phyloP scores from a whole-genome alignment of 345 rosid genomes.

The Ailanthus altissimus region DNA sequence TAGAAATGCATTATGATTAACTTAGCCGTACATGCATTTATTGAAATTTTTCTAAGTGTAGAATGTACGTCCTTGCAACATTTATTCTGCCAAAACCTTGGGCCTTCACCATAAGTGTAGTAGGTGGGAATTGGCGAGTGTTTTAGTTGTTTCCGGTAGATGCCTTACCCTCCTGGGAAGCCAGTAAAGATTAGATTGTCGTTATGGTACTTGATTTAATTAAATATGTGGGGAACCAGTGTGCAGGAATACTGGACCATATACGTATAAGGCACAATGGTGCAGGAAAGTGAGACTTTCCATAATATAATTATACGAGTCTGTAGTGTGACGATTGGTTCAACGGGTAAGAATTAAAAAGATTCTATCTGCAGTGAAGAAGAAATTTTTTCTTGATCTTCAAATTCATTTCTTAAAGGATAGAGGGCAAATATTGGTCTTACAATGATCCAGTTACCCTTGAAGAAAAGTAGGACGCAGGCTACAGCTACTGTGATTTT shows the following conservation, averaged over 20 bases:
- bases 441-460: not conserved
- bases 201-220: slow-evolving; percentile 13
- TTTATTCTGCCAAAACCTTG: not conserved
- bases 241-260: not conserved
- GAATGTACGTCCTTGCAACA: not conserved
- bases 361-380: not conserved
- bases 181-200: not conserved
- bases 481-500: not conserved
- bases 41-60: not conserved
- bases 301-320: not conserved
- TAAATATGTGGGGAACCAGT: slow-evolving; percentile 15
- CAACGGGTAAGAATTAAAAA: not conserved
- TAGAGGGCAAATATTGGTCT: not conserved
- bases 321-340: not conserved
- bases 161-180: not conserved
- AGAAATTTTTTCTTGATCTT: not conserved
- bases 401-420: not conserved
- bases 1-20: not conserved
- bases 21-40: not conserved
- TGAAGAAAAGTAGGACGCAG: not conserved
- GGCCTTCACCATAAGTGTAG: not conserved
- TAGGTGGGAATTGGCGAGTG: slow-evolving; percentile 19
- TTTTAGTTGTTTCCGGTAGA: not conserved
- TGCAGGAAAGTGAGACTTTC: not conserved
- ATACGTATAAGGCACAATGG: not conserved